phyloP scores from a whole-genome alignment of 768 basidiomycete genomes.

The Obba rivulosa region DNA sequence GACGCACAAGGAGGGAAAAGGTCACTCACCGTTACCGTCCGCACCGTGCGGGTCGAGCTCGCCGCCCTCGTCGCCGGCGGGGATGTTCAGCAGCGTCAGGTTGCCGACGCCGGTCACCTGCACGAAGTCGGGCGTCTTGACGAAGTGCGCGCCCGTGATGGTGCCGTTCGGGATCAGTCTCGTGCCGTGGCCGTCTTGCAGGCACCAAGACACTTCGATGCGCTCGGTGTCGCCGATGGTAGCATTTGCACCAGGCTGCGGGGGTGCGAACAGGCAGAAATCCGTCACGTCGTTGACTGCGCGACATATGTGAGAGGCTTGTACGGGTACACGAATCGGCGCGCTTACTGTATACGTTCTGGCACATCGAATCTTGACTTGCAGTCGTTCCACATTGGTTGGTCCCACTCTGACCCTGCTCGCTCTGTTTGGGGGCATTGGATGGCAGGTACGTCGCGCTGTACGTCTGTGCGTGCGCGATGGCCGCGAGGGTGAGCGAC shows the following conservation, averaged over 20 bases:
- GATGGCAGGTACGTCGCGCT: conserved; percentile 45
- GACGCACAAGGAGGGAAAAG: background rate
- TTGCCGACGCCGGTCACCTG: conserved; percentile 68
- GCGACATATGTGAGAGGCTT: background rate
- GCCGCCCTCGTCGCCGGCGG: conserved; percentile 52
- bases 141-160: conserved; percentile 63
- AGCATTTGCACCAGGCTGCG: conserved; percentile 43
- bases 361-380: conserved; percentile 58
- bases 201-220: conserved; percentile 51
- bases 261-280: conserved; percentile 50
- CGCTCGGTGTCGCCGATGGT: conserved; percentile 58
- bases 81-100: conserved; percentile 60
- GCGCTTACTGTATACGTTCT: conserved; percentile 53
- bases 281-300: conserved; percentile 49
- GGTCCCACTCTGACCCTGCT: conserved; percentile 58
- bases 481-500: conserved; percentile 9
- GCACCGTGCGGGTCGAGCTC: conserved; percentile 70
- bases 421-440: conserved; percentile 40
- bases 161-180: conserved; percentile 69
- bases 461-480: conserved; percentile 30
- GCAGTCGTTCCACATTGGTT: conserved; percentile 57
- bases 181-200: conserved; percentile 50
- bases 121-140: conserved; percentile 70
- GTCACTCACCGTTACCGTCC: conserved; percentile 41
- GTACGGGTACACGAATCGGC: background rate